Conservation (phyloP, 176 grass and related monocot genomes). For the Ensete ventricosum region DNA sequence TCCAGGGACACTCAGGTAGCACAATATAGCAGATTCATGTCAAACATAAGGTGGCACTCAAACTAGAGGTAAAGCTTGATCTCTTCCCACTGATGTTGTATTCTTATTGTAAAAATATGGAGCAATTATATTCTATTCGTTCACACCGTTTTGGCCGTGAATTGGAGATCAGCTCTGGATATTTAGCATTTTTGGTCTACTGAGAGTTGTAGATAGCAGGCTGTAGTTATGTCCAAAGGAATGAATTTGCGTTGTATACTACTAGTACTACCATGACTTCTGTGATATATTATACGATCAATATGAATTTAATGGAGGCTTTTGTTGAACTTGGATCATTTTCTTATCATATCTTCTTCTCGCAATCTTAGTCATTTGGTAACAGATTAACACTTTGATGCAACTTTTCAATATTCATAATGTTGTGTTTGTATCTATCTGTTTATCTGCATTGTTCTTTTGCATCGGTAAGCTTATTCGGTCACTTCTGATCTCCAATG, state of each 20-base stretch:
- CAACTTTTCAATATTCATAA: no score
- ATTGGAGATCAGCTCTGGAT: neutral
- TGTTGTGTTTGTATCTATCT: no score
- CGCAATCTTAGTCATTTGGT: no score
- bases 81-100: neutral
- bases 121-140: neutral
- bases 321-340: no score
- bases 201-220: neutral
- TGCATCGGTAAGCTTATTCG: no score
- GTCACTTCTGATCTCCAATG: no score
- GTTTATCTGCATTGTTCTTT: no score
- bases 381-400: no score
- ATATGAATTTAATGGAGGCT: neutral
- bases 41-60: neutral
- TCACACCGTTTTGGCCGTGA: neutral
- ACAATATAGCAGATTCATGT: no score
- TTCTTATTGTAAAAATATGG: no score
- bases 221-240: neutral
- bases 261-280: neutral
- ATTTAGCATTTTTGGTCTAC: neutral
- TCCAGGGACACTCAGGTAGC: neutral
- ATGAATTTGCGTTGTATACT: neutral
- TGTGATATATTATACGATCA: neutral
- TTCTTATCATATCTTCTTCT: no score
- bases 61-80: no score